Conservation (phyloP, 805 yeast genomes). For the Ogataea polymorpha region DNA sequence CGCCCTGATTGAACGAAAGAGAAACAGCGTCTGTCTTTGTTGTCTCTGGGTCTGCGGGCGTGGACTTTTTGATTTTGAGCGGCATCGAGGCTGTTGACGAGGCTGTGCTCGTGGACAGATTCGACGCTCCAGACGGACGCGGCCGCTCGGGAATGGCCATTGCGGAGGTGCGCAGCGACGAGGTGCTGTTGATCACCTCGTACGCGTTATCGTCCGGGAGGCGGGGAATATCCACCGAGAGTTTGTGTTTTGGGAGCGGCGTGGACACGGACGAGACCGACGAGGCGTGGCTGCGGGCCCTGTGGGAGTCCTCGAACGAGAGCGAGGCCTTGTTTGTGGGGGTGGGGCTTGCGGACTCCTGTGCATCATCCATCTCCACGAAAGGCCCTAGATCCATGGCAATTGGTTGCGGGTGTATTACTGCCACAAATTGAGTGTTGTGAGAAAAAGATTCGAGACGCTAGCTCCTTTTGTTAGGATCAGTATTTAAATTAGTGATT, state of each 20-base stretch:
- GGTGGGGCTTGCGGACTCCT: not conserved
- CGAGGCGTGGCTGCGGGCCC: not conserved
- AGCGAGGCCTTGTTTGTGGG: constrained; percentile 1
- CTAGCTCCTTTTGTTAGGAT: too few relatives aligned
- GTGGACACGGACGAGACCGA: constrained; percentile 4
- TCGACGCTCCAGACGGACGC: not conserved
- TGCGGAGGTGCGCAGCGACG: constrained; percentile 16
- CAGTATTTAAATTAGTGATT: too few relatives aligned
- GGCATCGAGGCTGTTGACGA: constrained; percentile 27
- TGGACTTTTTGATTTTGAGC: constrained; percentile 30
- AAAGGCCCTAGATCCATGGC: constrained; percentile 9
- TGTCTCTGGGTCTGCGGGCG: constrained; percentile 52
- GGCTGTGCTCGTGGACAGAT: constrained; percentile 22
- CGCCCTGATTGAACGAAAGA: constrained; percentile 17
- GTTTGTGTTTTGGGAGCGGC: constrained; percentile 11
- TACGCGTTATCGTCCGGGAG: constrained; percentile 26
- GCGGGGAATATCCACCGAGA: constrained; percentile 24
- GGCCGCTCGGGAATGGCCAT: constrained; percentile 19
- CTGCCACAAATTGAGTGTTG: not conserved
- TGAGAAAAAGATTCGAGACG: not conserved
- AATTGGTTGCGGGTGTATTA: not conserved
- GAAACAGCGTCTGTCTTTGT: constrained; percentile 50
- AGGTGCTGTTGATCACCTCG: constrained; percentile 21
- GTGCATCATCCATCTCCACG: constrained; percentile 1
- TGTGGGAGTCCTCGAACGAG: not conserved